Evolutionary conservation across 345 rosid species (phyloP).

Genomic region (Murraya paniculata): DNA sequence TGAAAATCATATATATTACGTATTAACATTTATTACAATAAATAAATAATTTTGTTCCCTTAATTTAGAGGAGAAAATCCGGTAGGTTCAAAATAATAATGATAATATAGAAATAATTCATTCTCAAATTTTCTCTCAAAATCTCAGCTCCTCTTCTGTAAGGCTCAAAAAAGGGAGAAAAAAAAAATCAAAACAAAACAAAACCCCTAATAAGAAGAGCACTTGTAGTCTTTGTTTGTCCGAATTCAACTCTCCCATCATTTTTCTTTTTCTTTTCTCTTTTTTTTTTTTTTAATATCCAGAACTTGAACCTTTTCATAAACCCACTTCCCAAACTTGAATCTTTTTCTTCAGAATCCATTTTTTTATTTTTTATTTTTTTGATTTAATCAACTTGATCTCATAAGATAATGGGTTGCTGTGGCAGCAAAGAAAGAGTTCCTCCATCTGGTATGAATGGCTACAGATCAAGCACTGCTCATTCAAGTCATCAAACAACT

Average conservation of each 20-base stretch:
- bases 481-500: neutral
- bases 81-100: neutral
- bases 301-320: neutral
- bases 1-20: too few relatives aligned
- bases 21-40: neutral
- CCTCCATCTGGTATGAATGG: constrained; percentile 31
- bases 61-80: neutral
- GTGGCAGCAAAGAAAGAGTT: constrained; percentile 40
- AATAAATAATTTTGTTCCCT: neutral
- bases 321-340: neutral
- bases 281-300: neutral
- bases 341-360: neutral
- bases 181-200: too few relatives aligned
- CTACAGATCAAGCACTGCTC: constrained; percentile 15
- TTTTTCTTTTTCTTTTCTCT: too few relatives aligned
- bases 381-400: neutral
- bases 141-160: neutral
- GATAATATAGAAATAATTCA: too few relatives aligned
- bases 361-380: neutral
- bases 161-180: too few relatives aligned
- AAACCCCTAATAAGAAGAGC: too few relatives aligned
- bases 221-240: neutral
- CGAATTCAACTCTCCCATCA: neutral
- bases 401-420: constrained; percentile 52
- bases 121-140: neutral